These are phyloP conservation scores for Dactylonectria estremocensis DNA, from an alignment of 2,329 filamentous ascomycete species.

Conservation along the genomic window DNA sequence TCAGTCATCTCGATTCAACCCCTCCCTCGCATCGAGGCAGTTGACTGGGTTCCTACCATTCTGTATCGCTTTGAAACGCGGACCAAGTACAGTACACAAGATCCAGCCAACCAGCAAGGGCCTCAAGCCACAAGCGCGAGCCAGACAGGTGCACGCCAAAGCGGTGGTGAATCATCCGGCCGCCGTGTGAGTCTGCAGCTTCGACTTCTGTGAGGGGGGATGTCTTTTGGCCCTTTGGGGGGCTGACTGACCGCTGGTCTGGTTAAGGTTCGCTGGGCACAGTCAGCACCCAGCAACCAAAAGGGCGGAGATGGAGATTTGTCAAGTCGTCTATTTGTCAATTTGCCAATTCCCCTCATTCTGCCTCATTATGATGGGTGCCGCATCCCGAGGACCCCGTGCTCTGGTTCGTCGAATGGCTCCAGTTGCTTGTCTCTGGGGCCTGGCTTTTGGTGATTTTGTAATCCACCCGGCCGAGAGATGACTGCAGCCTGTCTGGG, in stretches of 20 bases:
- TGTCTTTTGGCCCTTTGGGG: background rate
- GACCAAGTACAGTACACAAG: background rate
- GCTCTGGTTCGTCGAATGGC: constrained; percentile 1
- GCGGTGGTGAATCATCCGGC: constrained; percentile 13
- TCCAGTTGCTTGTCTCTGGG: too few relatives aligned
- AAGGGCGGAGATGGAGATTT: constrained; percentile 32
- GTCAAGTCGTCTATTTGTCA: background rate
- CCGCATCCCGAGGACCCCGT: constrained; percentile 19
- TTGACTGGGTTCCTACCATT: background rate
- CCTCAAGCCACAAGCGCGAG: background rate
- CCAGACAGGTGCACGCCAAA: background rate
- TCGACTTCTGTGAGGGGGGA: background rate
- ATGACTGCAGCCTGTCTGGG: constrained; percentile 3
- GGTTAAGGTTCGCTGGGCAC: constrained; percentile 23
- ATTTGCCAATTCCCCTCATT: constrained; percentile 6
- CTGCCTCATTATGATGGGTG: background rate
- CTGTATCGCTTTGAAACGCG: background rate
- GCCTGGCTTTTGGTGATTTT: background rate
- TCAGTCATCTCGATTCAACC: background rate
- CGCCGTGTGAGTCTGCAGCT: constrained; percentile 6
- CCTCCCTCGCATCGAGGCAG: background rate
- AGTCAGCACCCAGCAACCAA: constrained; percentile 27
- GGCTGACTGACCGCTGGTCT: constrained; percentile 29
- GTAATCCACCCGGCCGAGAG: constrained; percentile 10
- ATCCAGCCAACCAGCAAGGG: background rate